Evolutionary conservation across 768 basidiomycete species (phyloP).

Genomic region (Tephrocybe sp.): DNA sequence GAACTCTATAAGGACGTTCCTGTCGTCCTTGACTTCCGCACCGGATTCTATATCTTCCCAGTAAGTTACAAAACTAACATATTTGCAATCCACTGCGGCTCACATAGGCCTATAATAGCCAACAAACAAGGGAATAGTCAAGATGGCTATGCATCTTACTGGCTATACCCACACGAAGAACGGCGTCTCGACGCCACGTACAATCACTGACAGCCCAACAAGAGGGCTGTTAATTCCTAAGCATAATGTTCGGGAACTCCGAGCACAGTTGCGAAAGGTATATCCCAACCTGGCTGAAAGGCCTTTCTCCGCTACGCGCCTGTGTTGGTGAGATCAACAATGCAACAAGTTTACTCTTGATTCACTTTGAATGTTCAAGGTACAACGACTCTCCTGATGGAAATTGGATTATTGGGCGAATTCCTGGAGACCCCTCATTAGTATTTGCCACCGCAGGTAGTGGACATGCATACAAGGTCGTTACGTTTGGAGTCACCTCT

Average conservation of each 20-base stretch:
- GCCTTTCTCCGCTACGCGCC: conserved; percentile 67
- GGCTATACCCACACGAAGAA: conserved; percentile 61
- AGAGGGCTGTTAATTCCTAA: conserved; percentile 68
- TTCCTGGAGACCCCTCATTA: conserved; percentile 55
- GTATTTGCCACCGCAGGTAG: conserved; percentile 86
- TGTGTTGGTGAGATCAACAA: conserved; percentile 72
- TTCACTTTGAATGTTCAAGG: conserved; percentile 45
- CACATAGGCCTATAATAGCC: conserved; percentile 45
- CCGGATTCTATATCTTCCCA: conserved; percentile 85
- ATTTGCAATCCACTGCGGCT: not conserved
- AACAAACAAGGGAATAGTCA: conserved; percentile 66
- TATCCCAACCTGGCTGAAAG: conserved; percentile 80
- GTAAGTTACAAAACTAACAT: conserved; percentile 39
- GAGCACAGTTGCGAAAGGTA: conserved; percentile 50
- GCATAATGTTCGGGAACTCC: conserved; percentile 46
- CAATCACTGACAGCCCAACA: conserved; percentile 58
- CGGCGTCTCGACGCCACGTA: conserved; percentile 75
- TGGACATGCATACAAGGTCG: conserved; percentile 91
- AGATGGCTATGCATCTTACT: conserved; percentile 73
- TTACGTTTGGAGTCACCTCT: conserved; percentile 24
- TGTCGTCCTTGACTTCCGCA: conserved; percentile 70
- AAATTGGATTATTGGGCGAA: conserved; percentile 86
- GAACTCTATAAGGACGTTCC: conserved; percentile 58
- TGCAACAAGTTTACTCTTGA: not conserved
- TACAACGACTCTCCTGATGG: conserved; percentile 87